Percentiles rank a stretch among this genome's conserved stretches.
These are phyloP conservation scores for Aspergillus sclerotioniger DNA, from an alignment of 495 filamentous ascomycete species.

Conservation along the genomic window DNA sequence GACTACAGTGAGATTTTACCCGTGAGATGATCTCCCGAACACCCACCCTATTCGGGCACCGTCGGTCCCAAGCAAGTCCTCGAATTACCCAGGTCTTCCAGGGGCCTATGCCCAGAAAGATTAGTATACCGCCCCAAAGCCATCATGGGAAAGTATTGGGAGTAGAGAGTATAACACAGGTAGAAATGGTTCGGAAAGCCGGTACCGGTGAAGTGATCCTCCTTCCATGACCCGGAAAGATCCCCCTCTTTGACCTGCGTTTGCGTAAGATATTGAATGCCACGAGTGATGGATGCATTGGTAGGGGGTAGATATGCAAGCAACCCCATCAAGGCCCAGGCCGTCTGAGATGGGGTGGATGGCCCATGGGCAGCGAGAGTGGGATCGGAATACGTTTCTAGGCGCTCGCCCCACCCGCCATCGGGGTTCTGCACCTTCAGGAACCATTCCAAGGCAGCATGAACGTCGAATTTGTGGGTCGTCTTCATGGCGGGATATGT, in stretches of 20 bases:
- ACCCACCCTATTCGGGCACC: no score
- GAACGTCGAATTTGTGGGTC: neutral
- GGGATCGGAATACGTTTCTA: neutral
- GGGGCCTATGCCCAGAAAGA: neutral
- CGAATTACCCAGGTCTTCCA: no score
- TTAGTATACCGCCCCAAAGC: conserved; percentile 31
- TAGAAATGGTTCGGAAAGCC: conserved; percentile 38
- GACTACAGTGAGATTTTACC: no score
- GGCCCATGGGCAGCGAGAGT: neutral
- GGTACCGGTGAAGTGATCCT: conserved; percentile 28
- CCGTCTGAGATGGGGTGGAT: conserved; percentile 33
- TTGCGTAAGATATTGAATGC: conserved; percentile 17
- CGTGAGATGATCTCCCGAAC: no score
- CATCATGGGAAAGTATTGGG: conserved; percentile 43
- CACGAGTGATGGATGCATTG: conserved; percentile 16
- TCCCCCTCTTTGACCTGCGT: neutral
- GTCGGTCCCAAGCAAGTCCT: no score
- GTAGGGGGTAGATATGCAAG: conserved; percentile 16
- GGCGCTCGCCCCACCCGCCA: conserved; percentile 33
- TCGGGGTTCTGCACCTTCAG: conserved; percentile 40
- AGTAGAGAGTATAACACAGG: conserved; percentile 32
- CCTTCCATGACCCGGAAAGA: conserved; percentile 20
- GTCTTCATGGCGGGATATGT: no score
- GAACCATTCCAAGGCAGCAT: conserved; percentile 28
- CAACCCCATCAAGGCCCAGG: conserved; percentile 35